phyloP scores from a whole-genome alignment of 1,284 basidiomycete genomes.

The Salmacisia buchloeana region DNA sequence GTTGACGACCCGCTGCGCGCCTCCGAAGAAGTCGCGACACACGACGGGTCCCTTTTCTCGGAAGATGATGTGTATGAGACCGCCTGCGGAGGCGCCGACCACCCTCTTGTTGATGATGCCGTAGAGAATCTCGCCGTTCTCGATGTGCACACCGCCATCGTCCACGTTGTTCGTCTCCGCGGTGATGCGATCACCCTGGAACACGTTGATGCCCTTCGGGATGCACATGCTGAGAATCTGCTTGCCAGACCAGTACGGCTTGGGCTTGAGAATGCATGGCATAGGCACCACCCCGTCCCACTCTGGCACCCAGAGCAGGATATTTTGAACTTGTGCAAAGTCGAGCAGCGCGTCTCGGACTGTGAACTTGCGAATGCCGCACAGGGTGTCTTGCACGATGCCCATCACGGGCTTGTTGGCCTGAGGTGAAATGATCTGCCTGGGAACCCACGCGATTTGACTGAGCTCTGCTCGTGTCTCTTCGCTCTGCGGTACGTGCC shows the following conservation, averaged over 20 bases:
- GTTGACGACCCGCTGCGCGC: conserved; percentile 91
- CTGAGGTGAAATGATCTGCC: conserved; percentile 98
- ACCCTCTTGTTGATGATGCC: conserved; percentile 98
- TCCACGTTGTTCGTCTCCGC: conserved; percentile 43
- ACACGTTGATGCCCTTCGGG: conserved; percentile 91
- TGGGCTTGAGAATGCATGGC: conserved; percentile 92
- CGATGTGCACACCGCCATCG: conserved; percentile 92
- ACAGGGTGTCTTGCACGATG: conserved; percentile 97
- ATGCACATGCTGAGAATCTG: conserved; percentile 90
- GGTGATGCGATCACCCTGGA: conserved; percentile 37
- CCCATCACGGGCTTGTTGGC: conserved; percentile 99
- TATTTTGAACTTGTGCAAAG: conserved; percentile 69
- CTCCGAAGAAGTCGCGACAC: conserved; percentile 86
- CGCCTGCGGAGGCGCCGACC: conserved; percentile 81
- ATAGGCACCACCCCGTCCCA: conserved; percentile 93
- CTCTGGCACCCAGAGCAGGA: conserved; percentile 91
- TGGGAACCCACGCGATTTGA: conserved; percentile 98
- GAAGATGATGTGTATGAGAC: conserved; percentile 94
- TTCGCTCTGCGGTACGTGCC: conserved; percentile 83
- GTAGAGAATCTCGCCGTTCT: conserved; percentile 92
- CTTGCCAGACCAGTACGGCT: conserved; percentile 96
- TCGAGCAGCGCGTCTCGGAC: conserved; percentile 64
- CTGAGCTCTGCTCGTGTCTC: conserved; percentile 97
- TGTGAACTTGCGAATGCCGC: conserved; percentile 95
- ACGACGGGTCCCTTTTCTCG: conserved; percentile 93